Evolutionary conservation across 805 yeast species (phyloP), one percentile per base, ranked within the genome.

Genomic region (Henningerozyma blattae): DNA sequence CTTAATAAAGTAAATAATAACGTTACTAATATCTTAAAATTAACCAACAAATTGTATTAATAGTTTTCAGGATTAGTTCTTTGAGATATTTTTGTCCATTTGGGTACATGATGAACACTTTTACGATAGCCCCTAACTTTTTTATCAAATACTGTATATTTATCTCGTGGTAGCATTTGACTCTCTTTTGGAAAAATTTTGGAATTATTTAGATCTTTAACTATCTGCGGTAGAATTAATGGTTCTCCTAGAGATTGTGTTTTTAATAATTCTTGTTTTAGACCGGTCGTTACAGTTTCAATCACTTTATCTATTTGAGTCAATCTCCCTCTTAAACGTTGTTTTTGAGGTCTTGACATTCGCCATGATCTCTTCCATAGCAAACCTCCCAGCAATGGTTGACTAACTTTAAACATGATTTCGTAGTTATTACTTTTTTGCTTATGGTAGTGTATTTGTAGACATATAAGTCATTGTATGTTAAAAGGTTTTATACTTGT

Each of bases 71-170:
- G 95, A 50, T 82, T 80, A 38, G 70, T 75, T 64, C 95, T 76
- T 57, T 77, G 69, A 7, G 93, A 73, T 41, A 74, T 55, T 62
- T 78, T 85, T 35, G 96, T 86, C 94, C 95, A 86, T 54, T 86
- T 83, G 15, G 95, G 95, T 28, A 79, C 81, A 56, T 75, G 62
- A 52, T 89, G 97, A 18, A 83, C 75, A 43, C 87, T 77, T 62
- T 86, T 89, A 64, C 97, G 75, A 61, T 89, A 91, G 15, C 77
- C 77, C 48, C 68, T 74, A 12, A 77, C 70, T 47, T 75, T 75
- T 57, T 72, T 79, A 59, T 74, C 76, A 62, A 82, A 89, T 2
- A 85, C 78, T 30, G 94, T 77, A 61, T 91, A 91, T 59, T 89
- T 89, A 61, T 91, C 94, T 42, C 59, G 65, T 6, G 94, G 67